Evolutionary conservation across 495 filamentous ascomycete genomes (phyloP), one percentile per base, ranked within the genome.

Genomic region (Trichoderma erinaceum): DNA sequence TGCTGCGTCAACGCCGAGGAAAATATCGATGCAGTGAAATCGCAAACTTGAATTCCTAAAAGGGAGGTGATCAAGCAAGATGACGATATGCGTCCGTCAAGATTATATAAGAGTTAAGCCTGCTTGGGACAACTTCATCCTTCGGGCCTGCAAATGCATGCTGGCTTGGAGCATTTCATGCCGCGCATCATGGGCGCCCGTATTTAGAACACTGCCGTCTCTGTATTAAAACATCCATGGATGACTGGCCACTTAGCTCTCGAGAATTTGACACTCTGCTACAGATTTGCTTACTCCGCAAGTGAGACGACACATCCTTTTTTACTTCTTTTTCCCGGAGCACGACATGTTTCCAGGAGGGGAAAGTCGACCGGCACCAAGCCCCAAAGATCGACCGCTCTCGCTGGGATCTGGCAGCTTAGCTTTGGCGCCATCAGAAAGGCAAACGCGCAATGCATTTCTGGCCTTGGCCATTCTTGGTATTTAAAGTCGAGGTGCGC

Each of bases 401-500:
- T 25, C 10, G 11, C 50, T 25, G 11, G 50, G 18, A 56, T 56
- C n/a, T 16, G 56, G 16, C 48, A 52, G 0, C 2, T n/a, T 61
- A 61, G 56, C 56, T 32, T 61, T 13, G 23, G 16, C 56, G 56
- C 56, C 56, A 61, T 61, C 21, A 16, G 8, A 56, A 56, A 56
- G 50, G 50, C n/a, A 56, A 56, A 56, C 50, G 50, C 50, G 50
- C 25, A 38, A 38, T 38, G 35, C 5, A 38, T 38, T 38, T 38
- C 35, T 48, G 44, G 44, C 44, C 44, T 48, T 48, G 44, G 12
- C 44, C 44, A 18, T 48, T 2, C 44, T 48, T 25, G 50, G 50
- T n/a, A n/a, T 56, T 56, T 56, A 23, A n/a, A 56, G 50, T 56
- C 50, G n/a, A 56, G 50, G 16, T n/a, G 56, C 56, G 48, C n/a